A percentile compares a stretch with the other conserved stretches of the same genome.
phyloP scores from a whole-genome alignment of 352 stramenopile species.

The Pythium brachiatum region DNA sequence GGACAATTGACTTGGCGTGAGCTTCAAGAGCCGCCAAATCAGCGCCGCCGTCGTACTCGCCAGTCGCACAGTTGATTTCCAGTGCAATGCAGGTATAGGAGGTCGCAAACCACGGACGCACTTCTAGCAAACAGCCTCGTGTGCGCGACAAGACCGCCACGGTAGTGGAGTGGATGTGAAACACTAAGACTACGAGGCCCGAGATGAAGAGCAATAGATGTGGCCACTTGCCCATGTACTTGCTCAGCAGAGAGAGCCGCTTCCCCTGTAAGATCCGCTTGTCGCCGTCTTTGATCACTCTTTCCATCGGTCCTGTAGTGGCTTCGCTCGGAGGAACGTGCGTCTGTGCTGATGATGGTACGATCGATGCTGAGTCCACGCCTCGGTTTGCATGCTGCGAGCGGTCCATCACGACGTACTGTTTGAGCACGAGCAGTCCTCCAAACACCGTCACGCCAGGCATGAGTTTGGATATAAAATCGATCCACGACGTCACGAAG shows the following conservation, averaged over 20 bases:
- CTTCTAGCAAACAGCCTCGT: conserved; percentile 12
- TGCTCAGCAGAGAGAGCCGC: too few relatives aligned
- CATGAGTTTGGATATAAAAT: conserved; percentile 11
- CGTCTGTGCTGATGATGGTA: too few relatives aligned
- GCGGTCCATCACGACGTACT: conserved; percentile 1
- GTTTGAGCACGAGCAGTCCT: conserved; percentile 1
- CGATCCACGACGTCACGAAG: conserved; percentile 23
- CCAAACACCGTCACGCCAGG: neutral
- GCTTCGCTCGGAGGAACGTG: too few relatives aligned
- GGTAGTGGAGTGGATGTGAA: conserved; percentile 14
- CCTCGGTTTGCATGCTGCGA: neutral
- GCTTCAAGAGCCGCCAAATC: neutral
- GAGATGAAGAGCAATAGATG: conserved; percentile 2
- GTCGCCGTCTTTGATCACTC: too few relatives aligned
- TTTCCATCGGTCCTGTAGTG: too few relatives aligned
- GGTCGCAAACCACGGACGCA: conserved; percentile 21
- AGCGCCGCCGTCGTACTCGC: neutral
- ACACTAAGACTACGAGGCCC: conserved; percentile 10
- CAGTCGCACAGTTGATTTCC: conserved; percentile 21
- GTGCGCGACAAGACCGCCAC: neutral
- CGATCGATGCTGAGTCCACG: neutral
- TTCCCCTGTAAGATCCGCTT: too few relatives aligned
- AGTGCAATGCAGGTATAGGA: conserved; percentile 11
- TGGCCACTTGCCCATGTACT: too few relatives aligned
- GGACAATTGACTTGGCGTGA: neutral